Conservation (phyloP, 352 stramenopile genomes). For the Globisporangium emineosum region DNA sequence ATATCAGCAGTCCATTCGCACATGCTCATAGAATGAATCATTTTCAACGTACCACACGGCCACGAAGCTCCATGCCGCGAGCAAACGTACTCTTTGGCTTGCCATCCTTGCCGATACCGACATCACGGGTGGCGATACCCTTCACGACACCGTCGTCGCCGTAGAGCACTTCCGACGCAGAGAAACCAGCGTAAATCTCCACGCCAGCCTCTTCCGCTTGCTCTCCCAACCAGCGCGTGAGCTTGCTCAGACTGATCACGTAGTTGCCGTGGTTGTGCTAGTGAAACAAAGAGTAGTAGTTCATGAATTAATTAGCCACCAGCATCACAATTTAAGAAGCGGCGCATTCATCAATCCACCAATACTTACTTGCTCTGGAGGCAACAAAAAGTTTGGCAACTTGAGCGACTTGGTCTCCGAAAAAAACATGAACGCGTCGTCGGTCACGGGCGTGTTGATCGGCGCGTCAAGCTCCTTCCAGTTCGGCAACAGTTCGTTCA, state of each 20-base stretch:
- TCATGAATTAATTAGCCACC: neutral
- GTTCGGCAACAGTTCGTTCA: slow-evolving; percentile 96
- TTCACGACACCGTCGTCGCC: slow-evolving; percentile 76
- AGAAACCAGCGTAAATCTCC: slow-evolving; percentile 99
- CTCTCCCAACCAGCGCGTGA: slow-evolving; percentile 95
- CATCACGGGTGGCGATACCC: slow-evolving; percentile 98
- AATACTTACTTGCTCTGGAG: slow-evolving; percentile 80
- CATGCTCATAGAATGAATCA: no score
- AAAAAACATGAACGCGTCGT: slow-evolving; percentile 95
- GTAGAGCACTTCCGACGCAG: slow-evolving; percentile 92
- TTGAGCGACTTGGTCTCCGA: slow-evolving; percentile 83
- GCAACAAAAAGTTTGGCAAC: slow-evolving; percentile 93
- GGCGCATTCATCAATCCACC: neutral
- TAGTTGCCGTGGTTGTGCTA: slow-evolving; percentile 99
- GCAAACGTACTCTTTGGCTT: slow-evolving; percentile 96
- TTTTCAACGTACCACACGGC: slow-evolving; percentile 39
- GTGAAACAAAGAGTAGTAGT: slow-evolving; percentile 16
- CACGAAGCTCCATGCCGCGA: slow-evolving; percentile 96
- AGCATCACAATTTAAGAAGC: neutral
- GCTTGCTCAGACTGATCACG: slow-evolving; percentile 96
- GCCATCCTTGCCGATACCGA: slow-evolving; percentile 97
- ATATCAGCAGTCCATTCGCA: no score
- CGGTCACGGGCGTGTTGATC: slow-evolving; percentile 90
- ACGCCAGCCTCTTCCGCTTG: slow-evolving; percentile 97
- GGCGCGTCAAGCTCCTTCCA: slow-evolving; percentile 90